These are phyloP conservation scores for Linnemannia zychae DNA, from an alignment of 192 early-diverging fungal species.

Conservation along the genomic window DNA sequence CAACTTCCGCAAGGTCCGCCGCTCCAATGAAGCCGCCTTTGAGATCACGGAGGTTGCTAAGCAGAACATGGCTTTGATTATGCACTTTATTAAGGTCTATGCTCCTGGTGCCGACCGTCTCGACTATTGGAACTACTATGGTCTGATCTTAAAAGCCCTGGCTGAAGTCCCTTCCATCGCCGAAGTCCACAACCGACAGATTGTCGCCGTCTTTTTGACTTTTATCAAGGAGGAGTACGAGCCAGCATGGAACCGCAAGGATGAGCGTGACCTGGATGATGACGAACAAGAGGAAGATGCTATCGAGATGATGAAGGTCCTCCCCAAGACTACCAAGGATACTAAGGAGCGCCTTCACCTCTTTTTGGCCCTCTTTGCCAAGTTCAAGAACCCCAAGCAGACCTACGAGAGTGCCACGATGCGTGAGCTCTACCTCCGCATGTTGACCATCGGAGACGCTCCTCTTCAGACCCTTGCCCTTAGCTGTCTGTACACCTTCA, in stretches of 20 bases:
- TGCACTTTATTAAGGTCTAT: constrained; percentile 61
- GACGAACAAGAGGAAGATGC: constrained; percentile 59
- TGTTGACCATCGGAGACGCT: constrained; percentile 87
- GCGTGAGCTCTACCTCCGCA: constrained; percentile 73
- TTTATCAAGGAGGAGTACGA: constrained; percentile 70
- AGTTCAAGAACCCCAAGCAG: constrained; percentile 73
- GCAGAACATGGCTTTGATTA: constrained; percentile 41
- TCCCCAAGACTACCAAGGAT: constrained; percentile 44
- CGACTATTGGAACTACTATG: constrained; percentile 80
- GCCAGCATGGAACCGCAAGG: constrained; percentile 53
- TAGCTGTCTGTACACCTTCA: constrained; percentile 90
- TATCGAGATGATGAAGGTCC: constrained; percentile 34
- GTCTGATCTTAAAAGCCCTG: constrained; percentile 71
- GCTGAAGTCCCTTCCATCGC: constrained; percentile 70
- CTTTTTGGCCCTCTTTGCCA: constrained; percentile 76
- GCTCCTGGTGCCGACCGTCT: constrained; percentile 61
- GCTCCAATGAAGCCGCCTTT: constrained; percentile 44
- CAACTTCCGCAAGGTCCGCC: constrained; percentile 57
- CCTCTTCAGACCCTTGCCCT: constrained; percentile 84
- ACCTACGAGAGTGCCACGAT: constrained; percentile 67
- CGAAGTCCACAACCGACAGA: constrained; percentile 71
- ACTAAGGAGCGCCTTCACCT: constrained; percentile 48
- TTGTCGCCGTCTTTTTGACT: constrained; percentile 75
- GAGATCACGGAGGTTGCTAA: constrained; percentile 45
- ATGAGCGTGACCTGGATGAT: constrained; percentile 55